These are phyloP conservation scores for Termitomyces sp. DNA, from an alignment of 768 basidiomycete species.

Conservation along the genomic window DNA sequence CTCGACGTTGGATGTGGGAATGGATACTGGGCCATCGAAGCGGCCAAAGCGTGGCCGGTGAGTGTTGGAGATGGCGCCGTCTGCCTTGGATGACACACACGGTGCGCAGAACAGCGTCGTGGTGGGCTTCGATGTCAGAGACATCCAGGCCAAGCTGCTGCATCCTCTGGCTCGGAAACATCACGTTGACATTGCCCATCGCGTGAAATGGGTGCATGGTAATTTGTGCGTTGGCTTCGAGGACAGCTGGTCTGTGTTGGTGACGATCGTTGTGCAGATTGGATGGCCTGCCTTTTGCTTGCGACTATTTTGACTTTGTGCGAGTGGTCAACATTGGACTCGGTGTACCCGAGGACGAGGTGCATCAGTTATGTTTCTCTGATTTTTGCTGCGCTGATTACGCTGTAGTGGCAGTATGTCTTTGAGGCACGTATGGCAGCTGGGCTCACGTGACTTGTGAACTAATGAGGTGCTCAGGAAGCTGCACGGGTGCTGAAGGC, in stretches of 20 bases:
- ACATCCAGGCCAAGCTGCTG: constrained; percentile 46
- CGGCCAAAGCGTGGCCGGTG: constrained; percentile 63
- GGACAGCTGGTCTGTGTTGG: not conserved
- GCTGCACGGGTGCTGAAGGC: constrained; percentile 59
- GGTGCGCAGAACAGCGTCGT: constrained; percentile 40
- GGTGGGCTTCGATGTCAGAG: constrained; percentile 53
- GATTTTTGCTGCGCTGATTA: not conserved
- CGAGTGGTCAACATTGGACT: constrained; percentile 59
- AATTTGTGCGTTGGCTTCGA: constrained; percentile 44
- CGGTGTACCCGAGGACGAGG: constrained; percentile 70
- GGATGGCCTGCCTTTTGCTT: constrained; percentile 55
- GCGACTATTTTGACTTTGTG: constrained; percentile 58
- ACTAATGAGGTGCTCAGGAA: constrained; percentile 38
- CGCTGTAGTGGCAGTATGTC: constrained; percentile 54
- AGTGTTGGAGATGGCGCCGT: constrained; percentile 17
- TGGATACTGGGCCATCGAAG: constrained; percentile 68
- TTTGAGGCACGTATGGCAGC: constrained; percentile 47
- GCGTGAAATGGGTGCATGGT: constrained; percentile 62
- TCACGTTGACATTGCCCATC: constrained; percentile 34
- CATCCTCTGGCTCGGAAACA: constrained; percentile 22
- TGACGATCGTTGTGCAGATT: constrained; percentile 33
- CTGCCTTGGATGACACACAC: constrained; percentile 3
- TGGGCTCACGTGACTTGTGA: constrained; percentile 3
- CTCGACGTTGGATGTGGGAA: constrained; percentile 71
- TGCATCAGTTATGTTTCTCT: constrained; percentile 7